Base-by-base conservation (phyloP, 2,329 filamentous ascomycete species). In the Claviceps sp. region DNA sequence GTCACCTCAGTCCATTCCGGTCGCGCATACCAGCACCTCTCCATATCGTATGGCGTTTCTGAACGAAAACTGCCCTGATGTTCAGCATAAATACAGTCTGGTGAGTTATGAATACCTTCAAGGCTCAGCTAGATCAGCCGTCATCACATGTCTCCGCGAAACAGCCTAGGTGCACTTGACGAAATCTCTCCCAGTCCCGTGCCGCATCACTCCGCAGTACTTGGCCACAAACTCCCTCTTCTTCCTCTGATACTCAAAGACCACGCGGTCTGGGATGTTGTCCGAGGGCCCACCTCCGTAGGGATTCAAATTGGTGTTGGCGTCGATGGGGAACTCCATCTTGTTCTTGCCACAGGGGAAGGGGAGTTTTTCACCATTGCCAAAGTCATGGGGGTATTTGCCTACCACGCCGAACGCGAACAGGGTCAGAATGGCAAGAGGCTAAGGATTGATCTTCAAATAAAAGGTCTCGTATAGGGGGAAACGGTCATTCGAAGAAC, bases 141-240 rank as follows among this genome's bases (percentile, higher is more conserved):
- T 24, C 22, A 26, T 26, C 3, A 7, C 8, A 7, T 10, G 4
- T 6, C 22, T 10, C 13, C 11, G 3, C 6, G 2, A n/a, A 43
- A 7, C 13, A 5, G 3, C 4, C 14, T 47, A 47, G n/a, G 11
- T 13, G 68, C 49, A 50, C 41, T 14, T 17, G 34, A 50, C 5
- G 5, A 50, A 50, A 19, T 39, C 34, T 5, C 10, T 5, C 7
- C 19, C 14, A 11, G 3, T 2, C 2, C 50, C 50, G 30, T 47
- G 43, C n/a, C 50, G 50, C 44, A 51, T 42, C 6, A 47, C 50
- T 5, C 50, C 50, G 38, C 50, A 51, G 44, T 34, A 51, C 13
- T 3, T 11, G n/a, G 34, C 42, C 10, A 41, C 1, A 34, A 47
- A 41, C 0, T 45, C 8, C 0, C 8, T 34, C 22, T 37, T 47